Evolutionary conservation across 169 alveolate genomes (phyloP).

Genomic region (Eimeria necatrix): DNA sequence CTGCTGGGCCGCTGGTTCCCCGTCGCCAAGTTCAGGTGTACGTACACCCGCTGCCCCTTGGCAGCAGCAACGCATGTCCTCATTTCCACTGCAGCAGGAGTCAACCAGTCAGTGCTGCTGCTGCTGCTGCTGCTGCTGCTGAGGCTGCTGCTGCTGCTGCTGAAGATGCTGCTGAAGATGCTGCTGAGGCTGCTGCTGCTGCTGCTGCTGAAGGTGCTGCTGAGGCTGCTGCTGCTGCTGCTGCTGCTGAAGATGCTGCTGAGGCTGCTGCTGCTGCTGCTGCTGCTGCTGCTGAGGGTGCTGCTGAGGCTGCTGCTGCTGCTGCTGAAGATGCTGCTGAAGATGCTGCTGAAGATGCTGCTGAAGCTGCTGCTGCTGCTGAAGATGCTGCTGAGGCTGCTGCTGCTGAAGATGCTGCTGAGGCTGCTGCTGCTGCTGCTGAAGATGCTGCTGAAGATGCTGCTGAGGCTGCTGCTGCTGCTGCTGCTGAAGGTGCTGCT

Average conservation of each 20-base stretch:
- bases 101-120: neutral
- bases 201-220: neutral
- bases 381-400: neutral
- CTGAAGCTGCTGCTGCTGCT: neutral
- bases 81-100: neutral
- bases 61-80: constrained; percentile 1
- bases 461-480: no score
- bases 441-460: no score
- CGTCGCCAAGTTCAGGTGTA: neutral
- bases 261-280: neutral
- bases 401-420: neutral
- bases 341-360: neutral
- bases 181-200: neutral
- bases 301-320: neutral
- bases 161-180: neutral
- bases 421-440: no score
- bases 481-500: no score
- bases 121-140: neutral
- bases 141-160: neutral
- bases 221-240: constrained; percentile 27
- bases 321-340: neutral
- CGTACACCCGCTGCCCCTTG: constrained; percentile 1
- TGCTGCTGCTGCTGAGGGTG: neutral
- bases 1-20: constrained; percentile 20
- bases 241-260: neutral